Conservation (phyloP, 805 yeast genomes). For the Candida xiaguanensis region DNA sequence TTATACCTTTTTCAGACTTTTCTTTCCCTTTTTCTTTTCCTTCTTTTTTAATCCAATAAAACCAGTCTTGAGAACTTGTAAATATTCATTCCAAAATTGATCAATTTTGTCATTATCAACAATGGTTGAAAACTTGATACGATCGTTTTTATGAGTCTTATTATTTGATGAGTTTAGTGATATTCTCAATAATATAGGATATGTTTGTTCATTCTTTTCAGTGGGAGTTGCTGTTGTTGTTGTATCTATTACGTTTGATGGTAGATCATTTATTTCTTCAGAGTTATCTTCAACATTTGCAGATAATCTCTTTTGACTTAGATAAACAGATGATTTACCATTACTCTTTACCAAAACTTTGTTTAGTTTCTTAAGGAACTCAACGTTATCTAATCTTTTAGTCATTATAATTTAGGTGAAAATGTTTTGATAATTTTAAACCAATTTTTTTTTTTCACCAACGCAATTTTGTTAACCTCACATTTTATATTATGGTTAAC, state of each 20-base stretch:
- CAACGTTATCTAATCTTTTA: slow-evolving; percentile 25
- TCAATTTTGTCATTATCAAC: slow-evolving; percentile 61
- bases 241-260: slow-evolving; percentile 29
- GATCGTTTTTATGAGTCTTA: slow-evolving; percentile 36
- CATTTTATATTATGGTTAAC: too few relatives aligned
- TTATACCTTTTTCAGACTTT: slow-evolving; percentile 33
- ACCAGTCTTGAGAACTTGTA: slow-evolving; percentile 65
- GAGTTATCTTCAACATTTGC: neutral
- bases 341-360: slow-evolving; percentile 22
- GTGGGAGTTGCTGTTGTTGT: slow-evolving; percentile 12
- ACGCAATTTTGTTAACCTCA: too few relatives aligned
- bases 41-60: slow-evolving; percentile 76
- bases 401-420: slow-evolving; percentile 4
- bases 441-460: too few relatives aligned
- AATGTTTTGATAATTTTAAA: too few relatives aligned
- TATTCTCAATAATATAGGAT: slow-evolving; percentile 66
- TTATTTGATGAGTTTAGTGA: slow-evolving; percentile 46
- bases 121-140: slow-evolving; percentile 67
- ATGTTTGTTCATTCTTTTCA: slow-evolving; percentile 27
- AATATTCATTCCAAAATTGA: slow-evolving; percentile 73
- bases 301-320: slow-evolving; percentile 54
- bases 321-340: slow-evolving; percentile 51
- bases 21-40: slow-evolving; percentile 71
- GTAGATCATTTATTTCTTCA: slow-evolving; percentile 22
- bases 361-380: slow-evolving; percentile 25